Conservation (phyloP, 2,329 filamentous ascomycete genomes). For the Penicillium occitanis region DNA sequence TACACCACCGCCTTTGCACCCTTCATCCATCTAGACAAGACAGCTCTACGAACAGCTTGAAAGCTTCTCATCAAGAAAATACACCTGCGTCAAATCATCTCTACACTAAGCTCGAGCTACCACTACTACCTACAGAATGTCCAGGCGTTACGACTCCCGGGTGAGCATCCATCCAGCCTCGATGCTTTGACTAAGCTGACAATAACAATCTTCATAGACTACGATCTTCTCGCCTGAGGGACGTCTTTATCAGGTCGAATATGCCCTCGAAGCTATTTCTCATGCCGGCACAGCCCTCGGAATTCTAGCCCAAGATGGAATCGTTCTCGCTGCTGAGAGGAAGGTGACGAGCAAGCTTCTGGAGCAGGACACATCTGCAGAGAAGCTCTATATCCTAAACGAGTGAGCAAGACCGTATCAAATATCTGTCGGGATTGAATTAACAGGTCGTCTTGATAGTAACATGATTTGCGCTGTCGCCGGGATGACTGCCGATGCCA, state of each 20-base stretch:
- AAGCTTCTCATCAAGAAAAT: constrained; percentile 2
- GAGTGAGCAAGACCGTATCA: constrained; percentile 62
- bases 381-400: constrained; percentile 99
- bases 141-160: constrained; percentile 94
- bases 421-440: not conserved
- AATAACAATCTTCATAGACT: constrained; percentile 60
- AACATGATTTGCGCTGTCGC: constrained; percentile 99
- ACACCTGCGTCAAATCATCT: not conserved
- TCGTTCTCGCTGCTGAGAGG: constrained; percentile 94
- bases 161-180: constrained; percentile 51
- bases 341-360: constrained; percentile 99
- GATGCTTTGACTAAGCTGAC: constrained; percentile 32
- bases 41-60: constrained; percentile 14
- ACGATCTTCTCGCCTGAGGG: constrained; percentile 99
- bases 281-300: constrained; percentile 96
- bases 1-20: constrained; percentile 19
- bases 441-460: constrained; percentile 50
- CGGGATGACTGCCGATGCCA: constrained; percentile 98
- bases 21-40: constrained; percentile 20
- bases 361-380: constrained; percentile 98
- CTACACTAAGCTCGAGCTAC: not conserved
- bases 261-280: constrained; percentile 97
- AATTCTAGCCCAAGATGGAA: constrained; percentile 96
- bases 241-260: constrained; percentile 98
- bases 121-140: constrained; percentile 62